Conservation (phyloP, 495 filamentous ascomycete genomes). For the Lasiosphaeria hispida region DNA sequence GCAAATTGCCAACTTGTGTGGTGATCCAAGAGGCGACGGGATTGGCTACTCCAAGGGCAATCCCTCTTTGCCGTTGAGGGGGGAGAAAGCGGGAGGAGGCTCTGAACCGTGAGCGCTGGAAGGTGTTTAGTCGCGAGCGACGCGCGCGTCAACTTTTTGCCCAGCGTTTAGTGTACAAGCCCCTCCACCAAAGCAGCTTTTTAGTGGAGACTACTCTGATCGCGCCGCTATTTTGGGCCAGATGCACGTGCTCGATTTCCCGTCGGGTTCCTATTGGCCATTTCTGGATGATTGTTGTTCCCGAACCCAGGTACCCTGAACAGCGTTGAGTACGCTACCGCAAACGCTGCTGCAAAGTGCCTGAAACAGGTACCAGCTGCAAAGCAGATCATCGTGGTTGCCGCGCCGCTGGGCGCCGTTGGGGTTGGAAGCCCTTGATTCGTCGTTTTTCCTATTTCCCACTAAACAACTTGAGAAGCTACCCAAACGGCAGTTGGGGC, state of each 20-base stretch:
- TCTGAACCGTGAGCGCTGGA: not conserved
- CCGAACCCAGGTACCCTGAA: slow-evolving; percentile 2
- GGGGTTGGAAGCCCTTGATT: slow-evolving; percentile 1
- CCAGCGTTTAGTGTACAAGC: not conserved
- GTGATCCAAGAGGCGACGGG: slow-evolving; percentile 4
- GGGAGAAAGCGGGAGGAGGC: no score
- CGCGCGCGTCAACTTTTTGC: slow-evolving; percentile 26
- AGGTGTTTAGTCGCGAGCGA: slow-evolving; percentile 3
- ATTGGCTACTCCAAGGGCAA: slow-evolving; percentile 19
- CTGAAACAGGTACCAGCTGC: slow-evolving; percentile 17
- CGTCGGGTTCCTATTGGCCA: slow-evolving; percentile 1
- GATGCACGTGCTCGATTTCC: slow-evolving; percentile 9
- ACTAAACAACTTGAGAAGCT: no score
- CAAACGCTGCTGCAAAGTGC: not conserved
- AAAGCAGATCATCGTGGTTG: slow-evolving; percentile 19
- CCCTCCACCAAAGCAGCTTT: slow-evolving; percentile 4
- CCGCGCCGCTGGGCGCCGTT: slow-evolving; percentile 6
- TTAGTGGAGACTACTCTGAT: slow-evolving; percentile 6
- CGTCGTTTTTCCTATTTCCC: not conserved
- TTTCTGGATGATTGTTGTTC: not conserved
- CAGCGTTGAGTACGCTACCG: not conserved
- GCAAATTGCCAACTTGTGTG: slow-evolving; percentile 9
- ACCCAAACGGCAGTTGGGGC: no score
- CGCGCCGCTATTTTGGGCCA: slow-evolving; percentile 11
- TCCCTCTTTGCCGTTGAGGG: no score